Evolutionary conservation across 169 alveolate genomes (phyloP), one percentile per base, ranked within the genome.

Genomic region (Perkinsus marinus): DNA sequence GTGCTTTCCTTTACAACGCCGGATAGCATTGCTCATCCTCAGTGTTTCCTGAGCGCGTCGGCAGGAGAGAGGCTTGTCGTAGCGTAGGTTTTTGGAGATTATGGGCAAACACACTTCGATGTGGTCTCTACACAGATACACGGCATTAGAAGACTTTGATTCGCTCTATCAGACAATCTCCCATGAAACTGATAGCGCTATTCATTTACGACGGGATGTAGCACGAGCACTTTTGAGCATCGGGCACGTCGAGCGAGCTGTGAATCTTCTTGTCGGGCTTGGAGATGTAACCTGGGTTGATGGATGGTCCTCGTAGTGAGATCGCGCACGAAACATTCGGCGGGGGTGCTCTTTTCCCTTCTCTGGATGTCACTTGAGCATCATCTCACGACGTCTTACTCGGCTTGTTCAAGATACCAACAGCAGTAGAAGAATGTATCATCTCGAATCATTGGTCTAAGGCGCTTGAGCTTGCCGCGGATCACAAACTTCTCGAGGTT

Each of bases 341-440:
- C 34, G 68, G 93, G 93, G 26, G 90, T 92, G 43, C 93, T 90
- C 43, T 90, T 95, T 30, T 41, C 46, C 10, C 46, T 41, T 3
- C 19, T 41, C 46, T 41, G 46, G 19, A 3, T 41, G 36, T 57
- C 79, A 57, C 34, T 93, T 97, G 68, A 92, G 91, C 90, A 93
- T 91, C 92, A 90, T 97, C 89, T 98, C 96, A 89, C 96, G 96
- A 92, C 96, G 95, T 93, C 94, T 97, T 92, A 95, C 95, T 93
- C 37, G 97, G 98, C 9, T 97, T 10, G 10, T 10, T 41, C 46
- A 3, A 97, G 93, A 95, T 96, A 30, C 95, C 96, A 93, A 96
- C 95, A 57, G 99, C 98, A 0, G 93, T 97, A 43, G 98, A 97
- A 93, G 95, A 98, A 92, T 97, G 98, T 91, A 98, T 97, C 41